phyloP scores from a whole-genome alignment of 768 basidiomycete genomes.

The Pleurotus platypus region DNA sequence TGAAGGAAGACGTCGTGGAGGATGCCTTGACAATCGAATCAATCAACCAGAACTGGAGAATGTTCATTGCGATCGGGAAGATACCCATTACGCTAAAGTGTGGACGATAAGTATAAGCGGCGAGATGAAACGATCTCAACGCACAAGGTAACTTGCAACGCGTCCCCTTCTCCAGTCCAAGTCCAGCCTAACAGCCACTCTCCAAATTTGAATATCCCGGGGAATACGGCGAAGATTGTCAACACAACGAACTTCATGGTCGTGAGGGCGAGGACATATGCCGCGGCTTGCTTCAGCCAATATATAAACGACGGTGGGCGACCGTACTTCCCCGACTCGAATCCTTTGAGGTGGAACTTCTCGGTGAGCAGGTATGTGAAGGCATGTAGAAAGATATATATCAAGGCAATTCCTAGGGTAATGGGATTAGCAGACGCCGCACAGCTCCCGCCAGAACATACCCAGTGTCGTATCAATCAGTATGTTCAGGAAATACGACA shows the following conservation, averaged over 20 bases:
- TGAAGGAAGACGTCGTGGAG: conserved; percentile 33
- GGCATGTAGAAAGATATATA: conserved; percentile 69
- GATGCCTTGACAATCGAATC: conserved; percentile 85
- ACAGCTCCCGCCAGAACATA: conserved; percentile 27
- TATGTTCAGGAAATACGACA: conserved; percentile 90
- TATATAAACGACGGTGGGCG: conserved; percentile 68
- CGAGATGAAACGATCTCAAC: conserved; percentile 24
- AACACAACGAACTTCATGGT: conserved; percentile 94
- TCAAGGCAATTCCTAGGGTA: conserved; percentile 69
- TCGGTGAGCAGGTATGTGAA: conserved; percentile 64
- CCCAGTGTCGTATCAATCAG: conserved; percentile 90
- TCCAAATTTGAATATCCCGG: conserved; percentile 70
- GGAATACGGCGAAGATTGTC: conserved; percentile 64
- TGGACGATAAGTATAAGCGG: not conserved
- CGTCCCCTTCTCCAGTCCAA: conserved; percentile 55
- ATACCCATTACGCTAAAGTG: conserved; percentile 76
- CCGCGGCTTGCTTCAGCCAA: conserved; percentile 75
- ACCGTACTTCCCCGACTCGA: conserved; percentile 87
- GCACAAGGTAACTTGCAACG: conserved; percentile 77
- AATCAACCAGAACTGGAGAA: conserved; percentile 92
- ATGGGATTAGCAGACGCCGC: not conserved
- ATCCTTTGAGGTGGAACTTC: conserved; percentile 65
- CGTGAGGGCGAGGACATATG: conserved; percentile 79
- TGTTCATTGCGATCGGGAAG: conserved; percentile 86
- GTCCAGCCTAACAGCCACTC: conserved; percentile 87